Evolutionary conservation across 169 alveolate species (phyloP).

Genomic region (Plasmodium malariae): DNA sequence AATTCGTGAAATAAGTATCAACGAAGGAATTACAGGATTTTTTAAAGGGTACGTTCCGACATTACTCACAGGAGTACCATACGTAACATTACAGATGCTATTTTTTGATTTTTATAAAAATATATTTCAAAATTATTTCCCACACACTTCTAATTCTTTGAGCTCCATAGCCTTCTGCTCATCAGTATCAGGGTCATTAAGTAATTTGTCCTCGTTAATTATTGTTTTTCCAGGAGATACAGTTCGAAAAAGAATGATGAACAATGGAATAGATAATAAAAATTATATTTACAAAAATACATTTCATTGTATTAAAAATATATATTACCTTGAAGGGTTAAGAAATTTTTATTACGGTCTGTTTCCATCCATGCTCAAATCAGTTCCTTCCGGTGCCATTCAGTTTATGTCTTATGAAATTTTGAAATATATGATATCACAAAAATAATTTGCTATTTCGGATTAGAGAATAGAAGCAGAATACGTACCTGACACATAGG

Average conservation of each 20-base stretch:
- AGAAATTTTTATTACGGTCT: slow-evolving; percentile 85
- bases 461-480: too few species aligned
- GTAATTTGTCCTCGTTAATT: slow-evolving; percentile 77
- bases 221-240: slow-evolving; percentile 89
- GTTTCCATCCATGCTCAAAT: slow-evolving; percentile 88
- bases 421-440: slow-evolving; percentile 80
- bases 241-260: slow-evolving; percentile 91
- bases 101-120: slow-evolving; percentile 86
- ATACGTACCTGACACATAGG: too few species aligned
- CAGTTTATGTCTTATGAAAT: slow-evolving; percentile 90
- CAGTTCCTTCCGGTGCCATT: slow-evolving; percentile 91
- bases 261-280: slow-evolving; percentile 89
- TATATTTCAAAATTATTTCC: slow-evolving; percentile 36
- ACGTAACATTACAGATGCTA: slow-evolving; percentile 90
- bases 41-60: slow-evolving; percentile 89
- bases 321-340: slow-evolving; percentile 81
- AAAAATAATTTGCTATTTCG: too few species aligned
- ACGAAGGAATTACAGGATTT: slow-evolving; percentile 90
- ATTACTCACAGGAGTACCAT: slow-evolving; percentile 89
- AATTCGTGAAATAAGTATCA: slow-evolving; percentile 79
- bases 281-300: slow-evolving; percentile 84
- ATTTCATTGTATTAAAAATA: slow-evolving; percentile 82
- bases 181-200: slow-evolving; percentile 79
- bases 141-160: slow-evolving; percentile 23
- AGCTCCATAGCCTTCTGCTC: slow-evolving; percentile 35